phyloP scores from a whole-genome alignment of 768 basidiomycete genomes.

The Phaeotremella skinneri region DNA sequence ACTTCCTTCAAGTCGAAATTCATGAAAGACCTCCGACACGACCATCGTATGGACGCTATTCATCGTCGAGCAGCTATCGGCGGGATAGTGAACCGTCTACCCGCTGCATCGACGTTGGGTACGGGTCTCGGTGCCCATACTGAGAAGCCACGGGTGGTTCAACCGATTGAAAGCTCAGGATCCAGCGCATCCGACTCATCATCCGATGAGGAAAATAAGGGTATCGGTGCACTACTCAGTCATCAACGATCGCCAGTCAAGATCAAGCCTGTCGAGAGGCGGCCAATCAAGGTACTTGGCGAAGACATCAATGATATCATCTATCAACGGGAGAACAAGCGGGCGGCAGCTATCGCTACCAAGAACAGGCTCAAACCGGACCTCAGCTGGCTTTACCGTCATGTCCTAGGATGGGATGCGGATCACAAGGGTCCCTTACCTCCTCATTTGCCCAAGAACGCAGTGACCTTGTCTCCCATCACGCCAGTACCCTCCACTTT shows the following conservation, averaged over 20 bases:
- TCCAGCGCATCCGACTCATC: constrained; percentile 45
- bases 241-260: constrained; percentile 62
- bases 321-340: constrained; percentile 57
- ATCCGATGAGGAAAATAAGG: constrained; percentile 40
- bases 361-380: constrained; percentile 77
- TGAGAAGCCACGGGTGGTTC: constrained; percentile 11
- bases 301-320: constrained; percentile 18
- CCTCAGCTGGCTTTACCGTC: constrained; percentile 70
- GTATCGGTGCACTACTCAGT: constrained; percentile 60
- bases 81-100: constrained; percentile 31
- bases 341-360: constrained; percentile 63
- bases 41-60: constrained; percentile 6
- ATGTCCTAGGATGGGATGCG: constrained; percentile 83
- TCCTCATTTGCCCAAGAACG: constrained; percentile 61
- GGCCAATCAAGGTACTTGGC: constrained; percentile 30
- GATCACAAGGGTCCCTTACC: constrained; percentile 58
- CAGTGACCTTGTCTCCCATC: constrained; percentile 48
- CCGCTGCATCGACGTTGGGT: constrained; percentile 32
- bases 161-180: constrained; percentile 29
- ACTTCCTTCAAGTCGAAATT: constrained; percentile 32
- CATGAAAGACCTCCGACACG: constrained; percentile 32
- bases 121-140: constrained; percentile 39
- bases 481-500: constrained; percentile 66
- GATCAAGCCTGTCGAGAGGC: constrained; percentile 29
- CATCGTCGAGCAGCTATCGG: constrained; percentile 29